Percentiles rank a stretch among this genome's conserved stretches.
These are phyloP conservation scores for Cyamopsis tetragonoloba DNA, from an alignment of 306 rosid species.

Conservation along the genomic window DNA sequence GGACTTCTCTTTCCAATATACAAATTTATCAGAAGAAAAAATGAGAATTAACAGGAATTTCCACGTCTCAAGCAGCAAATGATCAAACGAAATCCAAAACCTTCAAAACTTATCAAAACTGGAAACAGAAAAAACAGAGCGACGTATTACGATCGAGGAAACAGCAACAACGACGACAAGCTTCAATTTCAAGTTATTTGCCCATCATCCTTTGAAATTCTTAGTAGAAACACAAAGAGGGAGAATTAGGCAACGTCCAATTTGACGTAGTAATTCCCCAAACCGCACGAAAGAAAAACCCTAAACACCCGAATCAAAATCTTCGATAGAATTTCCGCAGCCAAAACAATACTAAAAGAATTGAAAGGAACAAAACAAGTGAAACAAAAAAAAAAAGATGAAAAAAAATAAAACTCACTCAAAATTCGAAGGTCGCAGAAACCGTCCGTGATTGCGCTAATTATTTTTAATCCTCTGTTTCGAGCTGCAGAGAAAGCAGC, in stretches of 20 bases:
- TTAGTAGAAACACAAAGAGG: background rate
- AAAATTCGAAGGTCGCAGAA: conserved; percentile 37
- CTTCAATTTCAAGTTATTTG: conserved; percentile 17
- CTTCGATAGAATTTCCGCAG: conserved; percentile 1
- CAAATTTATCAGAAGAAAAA: background rate
- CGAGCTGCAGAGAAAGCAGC: conserved; percentile 19
- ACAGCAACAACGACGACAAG: background rate
- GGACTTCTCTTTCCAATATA: background rate
- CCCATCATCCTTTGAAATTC: conserved; percentile 4
- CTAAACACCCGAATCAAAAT: conserved; percentile 25
- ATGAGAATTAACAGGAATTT: background rate
- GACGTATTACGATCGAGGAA: background rate
- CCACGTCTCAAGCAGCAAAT: background rate
- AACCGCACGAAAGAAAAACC: conserved; percentile 27
- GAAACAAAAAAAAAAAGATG: background rate
- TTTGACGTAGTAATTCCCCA: conserved; percentile 8
- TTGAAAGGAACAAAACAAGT: background rate
- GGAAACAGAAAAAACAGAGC: background rate
- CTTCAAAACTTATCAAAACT: background rate
- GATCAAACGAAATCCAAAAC: background rate
- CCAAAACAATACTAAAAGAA: background rate
- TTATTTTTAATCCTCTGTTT: conserved; percentile 6
- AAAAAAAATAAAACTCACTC: conserved; percentile 38
- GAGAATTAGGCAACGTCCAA: background rate
- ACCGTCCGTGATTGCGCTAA: conserved; percentile 10